Base-by-base conservation (phyloP, 345 rosid genomes). In the Tarenaya hassleriana region DNA sequence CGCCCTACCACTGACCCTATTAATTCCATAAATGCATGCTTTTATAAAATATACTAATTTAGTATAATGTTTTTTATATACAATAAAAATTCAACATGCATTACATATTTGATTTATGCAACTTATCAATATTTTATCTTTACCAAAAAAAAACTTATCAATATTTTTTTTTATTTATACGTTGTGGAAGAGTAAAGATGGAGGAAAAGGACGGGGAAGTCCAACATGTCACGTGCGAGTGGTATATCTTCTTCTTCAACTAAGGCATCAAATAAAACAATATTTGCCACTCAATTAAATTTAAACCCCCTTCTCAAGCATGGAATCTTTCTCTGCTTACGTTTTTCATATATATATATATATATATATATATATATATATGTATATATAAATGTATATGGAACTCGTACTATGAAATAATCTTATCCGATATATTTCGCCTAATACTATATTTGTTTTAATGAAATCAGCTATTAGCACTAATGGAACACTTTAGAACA, bases 221-320 rank as follows among this genome's bases (percentile, higher is more conserved):
- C 9, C 31, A 55, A 43, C 50, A 56, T 44, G 50, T 47, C 68
- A 56, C 41, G 50, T 40, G 31, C 55, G 14, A 37, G 8, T 43
- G 52, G 64, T 47, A 65, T 65, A 59, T 66, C 60, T 40, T 58
- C 60, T 32, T 66, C 64, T 38, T 58, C 58, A 58, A 45, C 33
- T 52, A 65, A 52, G 64, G 69, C 34, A 64, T 64, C 69, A 29
- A 11, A 50, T n/a, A n/a, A n/a, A n/a, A n/a, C n/a, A 58, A 38
- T 49, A 29, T 11, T 33, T 59, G 18, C 45, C 52, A 45, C 48
- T 44, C 58, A 13, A 50, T 27, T 49, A 21, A 16, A 34, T 15
- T 32, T 44, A 19, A 50, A 40, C 21, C 64, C 63, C 43, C 31
- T 52, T 51, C 59, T 37, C 50, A 65, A 52, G 64, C 64, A 58